phyloP scores from a whole-genome alignment of 495 filamentous ascomycete genomes.

The Staphylotrichum longicolle region DNA sequence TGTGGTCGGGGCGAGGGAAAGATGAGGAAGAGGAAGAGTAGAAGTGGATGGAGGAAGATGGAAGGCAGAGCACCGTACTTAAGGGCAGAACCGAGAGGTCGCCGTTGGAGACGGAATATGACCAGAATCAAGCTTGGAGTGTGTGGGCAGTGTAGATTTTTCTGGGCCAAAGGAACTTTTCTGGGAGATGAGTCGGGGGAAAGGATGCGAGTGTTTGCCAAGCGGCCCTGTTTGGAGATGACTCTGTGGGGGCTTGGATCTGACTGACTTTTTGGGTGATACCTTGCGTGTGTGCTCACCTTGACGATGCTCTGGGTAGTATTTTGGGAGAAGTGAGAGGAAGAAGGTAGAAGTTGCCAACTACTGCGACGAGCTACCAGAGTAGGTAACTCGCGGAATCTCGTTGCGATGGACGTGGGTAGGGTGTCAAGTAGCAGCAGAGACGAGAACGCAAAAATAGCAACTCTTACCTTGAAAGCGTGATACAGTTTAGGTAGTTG shows the following conservation, averaged over 20 bases:
- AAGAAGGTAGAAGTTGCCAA: neutral
- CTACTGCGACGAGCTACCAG: neutral
- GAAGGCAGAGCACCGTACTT: neutral
- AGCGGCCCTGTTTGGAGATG: slow-evolving; percentile 3
- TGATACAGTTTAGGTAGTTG: neutral
- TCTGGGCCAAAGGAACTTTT: neutral
- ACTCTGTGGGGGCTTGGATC: neutral
- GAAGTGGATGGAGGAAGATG: slow-evolving; percentile 9
- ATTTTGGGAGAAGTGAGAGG: neutral
- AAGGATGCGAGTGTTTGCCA: slow-evolving; percentile 11
- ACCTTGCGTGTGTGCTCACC: neutral
- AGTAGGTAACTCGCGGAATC: neutral
- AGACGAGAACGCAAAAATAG: neutral
- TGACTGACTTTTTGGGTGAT: neutral
- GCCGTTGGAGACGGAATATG: neutral
- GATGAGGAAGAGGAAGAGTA: neutral
- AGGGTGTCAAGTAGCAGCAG: neutral
- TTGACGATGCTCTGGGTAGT: neutral
- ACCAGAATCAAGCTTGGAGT: neutral
- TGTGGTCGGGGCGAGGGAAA: neutral
- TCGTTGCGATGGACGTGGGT: neutral
- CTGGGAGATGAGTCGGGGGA: neutral
- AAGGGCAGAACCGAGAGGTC: neutral
- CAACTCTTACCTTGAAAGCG: neutral
- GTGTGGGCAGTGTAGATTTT: neutral